Evolutionary conservation across 768 basidiomycete genomes (phyloP), one percentile per base, ranked within the genome.

Genomic region (Phallus indusiatus): DNA sequence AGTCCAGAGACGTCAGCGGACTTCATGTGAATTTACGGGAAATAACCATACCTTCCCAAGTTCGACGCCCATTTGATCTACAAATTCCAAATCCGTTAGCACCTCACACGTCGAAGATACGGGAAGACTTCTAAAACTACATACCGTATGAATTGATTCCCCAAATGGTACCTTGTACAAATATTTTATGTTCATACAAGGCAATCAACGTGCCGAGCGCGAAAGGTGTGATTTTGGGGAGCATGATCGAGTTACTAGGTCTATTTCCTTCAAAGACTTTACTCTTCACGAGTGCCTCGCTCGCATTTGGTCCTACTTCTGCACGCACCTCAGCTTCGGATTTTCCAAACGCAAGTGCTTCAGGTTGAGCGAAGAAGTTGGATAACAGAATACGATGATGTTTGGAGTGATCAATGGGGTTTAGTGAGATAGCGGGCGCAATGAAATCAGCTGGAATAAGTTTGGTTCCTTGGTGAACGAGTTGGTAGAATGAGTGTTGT

Each of bases 21-120:
- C 33, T 47, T 20, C 52, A 21, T 49, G 47, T 24, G 3, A 37
- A 6, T 52, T n/a, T 7, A 22, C 8, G 22, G 52, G 7, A 21
- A 34, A 18, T 21, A 12, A 47, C 21, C n/a, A 28, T 54, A 71
- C 71, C 72, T 98, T 98, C 59, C 94, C 94, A 56, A 98, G 86
- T 72, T 98, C 95, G 64, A 98, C 95, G 70, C 96, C 96, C 94
- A 97, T 96, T 84, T 98, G 96, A 72, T 98, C 92, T 91, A 66
- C 16, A 60, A 53, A 20, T 1, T 42, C 56, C 9, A 64, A 56
- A 35, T 28, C 16, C 37, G 47, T 6, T 48, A 56, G 33, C 33
- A 54, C 17, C 9, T 47, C 28, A 8, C n/a, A 37, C n/a, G n/a
- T 28, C 22, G 17, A 20, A 34, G 2, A 53, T 47, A 28, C 2